Evolutionary conservation across 352 stramenopile genomes (phyloP), one percentile per base, ranked within the genome.

Genomic region (Phytophthora litchii): DNA sequence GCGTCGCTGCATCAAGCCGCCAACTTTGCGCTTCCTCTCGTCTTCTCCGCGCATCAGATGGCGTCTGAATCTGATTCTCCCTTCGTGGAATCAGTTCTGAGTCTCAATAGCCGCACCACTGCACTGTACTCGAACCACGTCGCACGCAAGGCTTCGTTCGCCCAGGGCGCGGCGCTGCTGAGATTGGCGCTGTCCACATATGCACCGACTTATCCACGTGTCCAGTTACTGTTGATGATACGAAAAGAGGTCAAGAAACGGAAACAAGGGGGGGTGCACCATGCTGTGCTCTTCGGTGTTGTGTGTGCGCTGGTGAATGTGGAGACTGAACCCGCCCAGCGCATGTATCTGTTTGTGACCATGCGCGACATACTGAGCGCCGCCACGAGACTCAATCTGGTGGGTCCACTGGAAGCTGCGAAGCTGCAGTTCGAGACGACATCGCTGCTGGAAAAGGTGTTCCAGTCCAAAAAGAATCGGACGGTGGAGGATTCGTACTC

Each of bases 51-150:
- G 29, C 64, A 88, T 52, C 66, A 86, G 32, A 44, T 60, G 1
- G 14, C 4, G 6, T 25, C 63, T 19, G 57, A 42, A n/a, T 23
- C 14, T 10, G 20, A 50, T 2, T 45, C 21, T 5, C 51, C 19
- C 0, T 44, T 89, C 10, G 68, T 89, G 7, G 66, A 80, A 6
- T 41, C 60, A 25, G 72, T 88, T 42, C 55, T 90, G 21, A 55
- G 52, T 20, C 59, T 92, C 5, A 90, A 94, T 41, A 65, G 64
- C 13, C 61, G 52, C 13, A 64, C 74, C 14, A 76, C 75, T 3
- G 83, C 83, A 31, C 67, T 92, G 20, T 83, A 80, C 38, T 88
- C 84, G 21, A 94, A 94, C 69, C 83, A 92, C 57, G 85, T 94
- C 23, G 82, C 83, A 3, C 74, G 74, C 52, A 91, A 91, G 41